Evolutionary conservation across 2,329 filamentous ascomycete genomes (phyloP), one percentile per base, ranked within the genome.

Genomic region (Colletotrichum aenigma): DNA sequence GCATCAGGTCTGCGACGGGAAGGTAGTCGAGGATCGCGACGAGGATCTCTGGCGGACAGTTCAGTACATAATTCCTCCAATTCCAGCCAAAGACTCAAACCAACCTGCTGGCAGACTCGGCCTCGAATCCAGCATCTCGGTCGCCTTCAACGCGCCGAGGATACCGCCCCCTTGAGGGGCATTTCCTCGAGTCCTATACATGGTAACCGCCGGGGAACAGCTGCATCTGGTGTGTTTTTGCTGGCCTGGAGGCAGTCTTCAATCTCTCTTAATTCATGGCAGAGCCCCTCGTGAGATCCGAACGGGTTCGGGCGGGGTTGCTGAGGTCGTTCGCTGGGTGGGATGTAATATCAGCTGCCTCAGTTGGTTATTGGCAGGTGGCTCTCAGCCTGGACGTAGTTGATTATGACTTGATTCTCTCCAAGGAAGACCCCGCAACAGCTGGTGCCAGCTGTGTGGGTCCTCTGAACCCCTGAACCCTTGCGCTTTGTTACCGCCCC

Each of bases 21-120:
- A 98, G 91, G 86, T 97, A 96, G 82, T 98, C 95, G 82, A 99
- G 91, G 79, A 99, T 96, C 0, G 93, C 91, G 34, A 94, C 94
- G 79, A 98, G 91, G 79, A 98, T 95, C 87, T 98, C 96, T 95
- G 82, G 60, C 8, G 10, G 21, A 12, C 21, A 8, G 66, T 55
- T 52, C 32, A 61, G 58, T 36, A 56, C 32, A 66, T 78, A 56
- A 34, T 34, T 13, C 32, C 32, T 34, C 43, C 2, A 24, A 55
- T 28, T 21, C 16, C 10, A 38, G 74, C 30, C 24, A 4, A 28
- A 26, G 13, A 21, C 18, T 79, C 16, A 32, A n/a, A 62, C 88
- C 78, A 88, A 96, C 95, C 95, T 84, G 95, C 96, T 77, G 96
- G 96, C 38, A 98, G 89, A 55, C 92, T 90, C 28, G 96, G 92